phyloP scores from a whole-genome alignment of 139 green algal species.

The Chlorella sp. region DNA sequence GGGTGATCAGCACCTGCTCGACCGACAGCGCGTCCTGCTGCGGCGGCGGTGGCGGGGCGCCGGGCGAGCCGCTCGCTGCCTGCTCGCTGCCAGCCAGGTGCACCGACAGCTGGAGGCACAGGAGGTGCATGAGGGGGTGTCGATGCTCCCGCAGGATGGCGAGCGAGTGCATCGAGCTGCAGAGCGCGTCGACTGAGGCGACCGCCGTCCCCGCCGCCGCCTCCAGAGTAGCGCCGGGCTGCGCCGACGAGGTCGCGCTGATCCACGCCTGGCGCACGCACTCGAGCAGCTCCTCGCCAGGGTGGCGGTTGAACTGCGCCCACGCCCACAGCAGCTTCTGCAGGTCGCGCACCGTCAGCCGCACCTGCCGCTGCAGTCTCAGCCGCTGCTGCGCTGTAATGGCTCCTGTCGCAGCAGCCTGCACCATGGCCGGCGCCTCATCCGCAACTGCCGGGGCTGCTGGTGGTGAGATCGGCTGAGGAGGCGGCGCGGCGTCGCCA shows the following conservation, averaged over 20 bases:
- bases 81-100: background rate
- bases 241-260: background rate
- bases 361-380: background rate
- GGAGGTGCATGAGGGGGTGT: conserved; percentile 10
- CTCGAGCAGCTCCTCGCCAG: conserved; percentile 20
- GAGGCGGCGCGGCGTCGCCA: too few relatives aligned
- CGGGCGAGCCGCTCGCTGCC: background rate
- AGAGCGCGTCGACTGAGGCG: conserved; percentile 3
- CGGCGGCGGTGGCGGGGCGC: too few relatives aligned
- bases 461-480: too few relatives aligned
- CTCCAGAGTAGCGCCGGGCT: too few relatives aligned
- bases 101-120: conserved; percentile 16
- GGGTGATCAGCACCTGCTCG: background rate
- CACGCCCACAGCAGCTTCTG: conserved; percentile 26
- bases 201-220: too few relatives aligned
- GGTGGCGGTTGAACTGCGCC: conserved; percentile 36
- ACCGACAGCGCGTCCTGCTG: background rate
- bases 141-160: conserved; percentile 23
- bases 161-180: conserved; percentile 22
- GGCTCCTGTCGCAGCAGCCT: too few relatives aligned
- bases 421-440: background rate
- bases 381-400: background rate
- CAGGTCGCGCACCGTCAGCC: conserved; percentile 4
- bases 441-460: background rate
- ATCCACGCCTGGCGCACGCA: background rate